Evolutionary conservation across 148 eudicot genomes (phyloP).

Genomic region (Cornus kousa): DNA sequence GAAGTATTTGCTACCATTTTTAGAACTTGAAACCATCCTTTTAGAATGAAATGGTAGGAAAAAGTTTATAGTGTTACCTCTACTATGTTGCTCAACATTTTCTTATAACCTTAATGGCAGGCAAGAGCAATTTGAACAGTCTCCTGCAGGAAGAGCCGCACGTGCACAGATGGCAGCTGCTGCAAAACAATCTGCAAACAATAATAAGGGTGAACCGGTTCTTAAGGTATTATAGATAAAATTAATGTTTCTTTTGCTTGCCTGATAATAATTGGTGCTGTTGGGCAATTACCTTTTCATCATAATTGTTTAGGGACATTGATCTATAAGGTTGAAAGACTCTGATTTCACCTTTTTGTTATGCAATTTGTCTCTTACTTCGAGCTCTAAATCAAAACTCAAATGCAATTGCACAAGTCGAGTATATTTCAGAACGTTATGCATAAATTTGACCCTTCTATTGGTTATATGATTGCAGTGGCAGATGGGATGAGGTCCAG

Average conservation of each 20-base stretch:
- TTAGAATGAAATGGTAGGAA: not conserved
- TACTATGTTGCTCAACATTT: not conserved
- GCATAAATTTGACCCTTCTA: not conserved
- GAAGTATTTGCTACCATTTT: not conserved
- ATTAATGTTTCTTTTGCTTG: not conserved
- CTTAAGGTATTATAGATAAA: slow-evolving; percentile 55
- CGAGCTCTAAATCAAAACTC: not conserved
- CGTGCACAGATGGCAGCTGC: slow-evolving; percentile 73
- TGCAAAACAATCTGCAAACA: slow-evolving; percentile 59
- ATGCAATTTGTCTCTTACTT: not conserved
- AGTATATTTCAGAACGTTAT: not conserved
- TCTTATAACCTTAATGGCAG: slow-evolving; percentile 34
- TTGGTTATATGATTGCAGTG: slow-evolving; percentile 53
- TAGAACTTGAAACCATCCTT: not conserved
- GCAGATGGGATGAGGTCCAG: slow-evolving; percentile 63
- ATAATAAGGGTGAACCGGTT: slow-evolving; percentile 71
- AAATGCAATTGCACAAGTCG: not conserved
- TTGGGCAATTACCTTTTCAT: not conserved
- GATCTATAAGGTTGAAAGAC: not conserved
- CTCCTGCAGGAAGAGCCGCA: slow-evolving; percentile 87
- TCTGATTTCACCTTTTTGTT: not conserved
- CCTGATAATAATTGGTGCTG: not conserved
- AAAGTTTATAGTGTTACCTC: too few relatives aligned
- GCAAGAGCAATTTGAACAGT: slow-evolving; percentile 75
- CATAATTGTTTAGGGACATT: not conserved